Evolutionary conservation across 2,329 filamentous ascomycete genomes (phyloP).

Genomic region (Xylaria sp.): DNA sequence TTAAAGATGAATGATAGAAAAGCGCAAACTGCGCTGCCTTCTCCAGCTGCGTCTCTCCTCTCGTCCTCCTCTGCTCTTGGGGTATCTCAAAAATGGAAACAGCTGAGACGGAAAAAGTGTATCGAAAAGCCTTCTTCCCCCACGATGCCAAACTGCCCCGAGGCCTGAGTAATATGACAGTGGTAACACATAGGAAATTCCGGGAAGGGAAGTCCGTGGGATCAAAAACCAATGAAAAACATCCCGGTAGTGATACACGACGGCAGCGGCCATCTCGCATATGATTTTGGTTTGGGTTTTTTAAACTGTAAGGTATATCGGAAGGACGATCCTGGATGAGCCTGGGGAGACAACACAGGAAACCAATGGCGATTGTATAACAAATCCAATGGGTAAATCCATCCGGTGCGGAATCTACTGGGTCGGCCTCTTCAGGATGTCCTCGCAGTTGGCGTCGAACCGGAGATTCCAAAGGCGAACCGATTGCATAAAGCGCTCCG

Average conservation of each 20-base stretch:
- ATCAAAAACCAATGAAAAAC: slow-evolving; percentile 26
- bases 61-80: slow-evolving; percentile 33
- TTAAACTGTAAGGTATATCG: not conserved
- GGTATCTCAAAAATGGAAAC: slow-evolving; percentile 42
- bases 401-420: slow-evolving; percentile 46
- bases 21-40: slow-evolving; percentile 26
- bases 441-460: slow-evolving; percentile 95
- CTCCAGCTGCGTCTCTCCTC: slow-evolving; percentile 30
- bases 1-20: slow-evolving; percentile 13
- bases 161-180: slow-evolving; percentile 42
- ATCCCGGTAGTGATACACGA: slow-evolving; percentile 40
- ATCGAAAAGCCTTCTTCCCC: slow-evolving; percentile 33
- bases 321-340: slow-evolving; percentile 14
- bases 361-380: slow-evolving; percentile 1
- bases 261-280: slow-evolving; percentile 34
- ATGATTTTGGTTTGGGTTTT: slow-evolving; percentile 18
- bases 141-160: slow-evolving; percentile 40
- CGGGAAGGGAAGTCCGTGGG: slow-evolving; percentile 29
- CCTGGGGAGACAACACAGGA: slow-evolving; percentile 5
- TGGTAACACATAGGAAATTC: slow-evolving; percentile 38
- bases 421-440: slow-evolving; percentile 72
- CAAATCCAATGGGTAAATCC: slow-evolving; percentile 1
- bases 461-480: slow-evolving; percentile 89
- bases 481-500: slow-evolving; percentile 89
- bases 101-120: slow-evolving; percentile 39